phyloP scores from a whole-genome alignment of 768 basidiomycete genomes.

The Paxillus ammoniavirescens region DNA sequence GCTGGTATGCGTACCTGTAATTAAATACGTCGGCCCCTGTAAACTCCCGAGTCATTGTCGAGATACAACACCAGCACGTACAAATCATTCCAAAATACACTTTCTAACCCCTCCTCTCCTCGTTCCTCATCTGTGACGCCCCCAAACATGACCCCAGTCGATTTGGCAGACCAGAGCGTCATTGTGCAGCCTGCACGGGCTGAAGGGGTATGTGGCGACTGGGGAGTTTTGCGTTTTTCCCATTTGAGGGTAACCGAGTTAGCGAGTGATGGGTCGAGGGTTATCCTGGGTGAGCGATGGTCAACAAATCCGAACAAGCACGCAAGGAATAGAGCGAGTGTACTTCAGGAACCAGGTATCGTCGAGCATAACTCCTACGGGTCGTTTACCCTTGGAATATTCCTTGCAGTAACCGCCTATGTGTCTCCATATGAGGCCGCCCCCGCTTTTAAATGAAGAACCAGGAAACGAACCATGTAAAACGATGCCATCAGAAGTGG shows the following conservation, averaged over 20 bases:
- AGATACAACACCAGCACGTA: conserved; percentile 32
- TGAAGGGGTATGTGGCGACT: conserved; percentile 52
- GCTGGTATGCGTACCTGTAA: conserved; percentile 78
- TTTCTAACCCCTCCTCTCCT: conserved; percentile 80
- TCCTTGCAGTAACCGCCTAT: conserved; percentile 90
- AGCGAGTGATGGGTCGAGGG: conserved; percentile 24
- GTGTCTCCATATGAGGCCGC: not conserved
- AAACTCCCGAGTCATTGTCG: not conserved
- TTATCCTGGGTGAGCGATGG: conserved; percentile 25
- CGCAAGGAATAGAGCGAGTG: conserved; percentile 11
- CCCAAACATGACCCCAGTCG: conserved; percentile 79
- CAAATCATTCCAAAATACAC: conserved; percentile 87
- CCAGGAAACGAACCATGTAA: conserved; percentile 58
- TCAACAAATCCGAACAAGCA: not conserved
- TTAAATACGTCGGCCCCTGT: not conserved
- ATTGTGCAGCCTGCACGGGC: conserved; percentile 84
- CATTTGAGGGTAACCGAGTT: conserved; percentile 62
- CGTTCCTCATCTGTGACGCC: conserved; percentile 88
- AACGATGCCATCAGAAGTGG: conserved; percentile 74
- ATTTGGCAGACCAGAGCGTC: conserved; percentile 70
- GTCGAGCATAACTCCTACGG: conserved; percentile 83
- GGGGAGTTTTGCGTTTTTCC: conserved; percentile 82
- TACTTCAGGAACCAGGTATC: conserved; percentile 88
- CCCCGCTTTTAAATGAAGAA: not conserved
- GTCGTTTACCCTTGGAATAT: conserved; percentile 81